phyloP scores from a whole-genome alignment of 352 stramenopile genomes.

The Phytopythium kandeliae region DNA sequence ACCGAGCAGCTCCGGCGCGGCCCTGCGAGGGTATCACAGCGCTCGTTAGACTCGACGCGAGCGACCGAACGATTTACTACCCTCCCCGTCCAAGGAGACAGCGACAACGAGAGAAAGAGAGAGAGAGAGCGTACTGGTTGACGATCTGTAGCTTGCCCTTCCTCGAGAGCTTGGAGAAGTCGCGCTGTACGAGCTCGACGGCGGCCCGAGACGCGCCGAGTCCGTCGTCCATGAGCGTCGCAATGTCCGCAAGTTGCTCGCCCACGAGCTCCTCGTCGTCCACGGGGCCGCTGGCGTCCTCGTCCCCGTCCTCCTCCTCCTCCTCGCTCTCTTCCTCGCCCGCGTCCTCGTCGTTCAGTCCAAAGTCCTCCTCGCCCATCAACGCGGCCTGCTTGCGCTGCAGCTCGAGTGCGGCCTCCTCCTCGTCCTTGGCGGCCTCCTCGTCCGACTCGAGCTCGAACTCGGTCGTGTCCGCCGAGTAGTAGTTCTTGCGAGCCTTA shows the following conservation, averaged over 20 bases:
- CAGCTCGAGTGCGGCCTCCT: conserved; percentile 75
- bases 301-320: conserved; percentile 31
- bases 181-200: conserved; percentile 74
- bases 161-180: conserved; percentile 84
- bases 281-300: conserved; percentile 15
- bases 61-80: not conserved
- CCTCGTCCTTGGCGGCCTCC: conserved; percentile 75
- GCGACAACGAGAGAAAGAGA: not conserved
- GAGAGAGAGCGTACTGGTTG: conserved; percentile 68
- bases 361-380: conserved; percentile 87
- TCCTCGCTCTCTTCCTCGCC: conserved; percentile 24
- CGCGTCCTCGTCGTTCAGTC: conserved; percentile 43
- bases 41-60: too few species aligned
- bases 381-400: conserved; percentile 80
- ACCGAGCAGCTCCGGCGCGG: conserved; percentile 68
- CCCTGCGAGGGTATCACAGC: conserved; percentile 12
- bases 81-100: too few species aligned
- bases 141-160: conserved; percentile 86
- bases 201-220: conserved; percentile 28
- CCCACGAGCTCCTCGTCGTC: conserved; percentile 70
- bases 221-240: conserved; percentile 50
- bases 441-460: conserved; percentile 80
- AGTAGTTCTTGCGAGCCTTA: conserved; percentile 84
- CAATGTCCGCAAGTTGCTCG: conserved; percentile 73
- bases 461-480: conserved; percentile 80